A percentile compares a stretch with the other conserved stretches of the same genome.
phyloP scores from a whole-genome alignment of 345 rosid species.

The Gynandropsis gynandra region DNA sequence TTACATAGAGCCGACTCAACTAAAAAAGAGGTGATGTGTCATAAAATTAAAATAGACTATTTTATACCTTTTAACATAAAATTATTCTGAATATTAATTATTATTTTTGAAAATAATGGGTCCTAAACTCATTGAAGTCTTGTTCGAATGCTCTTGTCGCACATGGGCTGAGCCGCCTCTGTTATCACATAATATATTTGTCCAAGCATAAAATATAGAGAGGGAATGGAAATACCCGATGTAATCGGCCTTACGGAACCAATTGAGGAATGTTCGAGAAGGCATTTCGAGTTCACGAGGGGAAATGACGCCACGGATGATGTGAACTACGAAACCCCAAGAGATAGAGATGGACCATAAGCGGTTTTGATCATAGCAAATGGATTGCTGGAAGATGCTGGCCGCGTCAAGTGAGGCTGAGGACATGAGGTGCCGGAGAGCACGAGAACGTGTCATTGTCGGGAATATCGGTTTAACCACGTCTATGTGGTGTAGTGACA shows the following conservation, averaged over 20 bases:
- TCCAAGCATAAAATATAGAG: too few relatives aligned
- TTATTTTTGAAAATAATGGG: too few relatives aligned
- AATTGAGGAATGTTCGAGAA: conserved; percentile 71
- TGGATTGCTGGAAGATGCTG: conserved; percentile 71
- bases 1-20: too few relatives aligned
- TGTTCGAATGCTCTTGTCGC: too few relatives aligned
- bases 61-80: too few relatives aligned
- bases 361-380: conserved; percentile 54
- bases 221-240: conserved; percentile 27
- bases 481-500: conserved; percentile 73
- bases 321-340: conserved; percentile 79
- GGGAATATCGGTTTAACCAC: conserved; percentile 74
- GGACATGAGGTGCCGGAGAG: conserved; percentile 48
- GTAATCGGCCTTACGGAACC: conserved; percentile 70
- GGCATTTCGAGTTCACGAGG: conserved; percentile 91
- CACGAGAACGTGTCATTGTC: conserved; percentile 36
- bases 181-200: too few relatives aligned
- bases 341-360: conserved; percentile 76
- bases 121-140: too few relatives aligned
- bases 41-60: too few relatives aligned
- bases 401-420: conserved; percentile 59
- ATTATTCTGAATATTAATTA: too few relatives aligned
- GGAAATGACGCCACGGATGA: conserved; percentile 59
- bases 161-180: too few relatives aligned
- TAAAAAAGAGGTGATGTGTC: too few relatives aligned